A percentile compares a stretch with the other conserved stretches of the same genome.
Evolutionary conservation across 2,329 filamentous ascomycete species (phyloP).

Genomic region (Myriosclerotinia scirpicola): DNA sequence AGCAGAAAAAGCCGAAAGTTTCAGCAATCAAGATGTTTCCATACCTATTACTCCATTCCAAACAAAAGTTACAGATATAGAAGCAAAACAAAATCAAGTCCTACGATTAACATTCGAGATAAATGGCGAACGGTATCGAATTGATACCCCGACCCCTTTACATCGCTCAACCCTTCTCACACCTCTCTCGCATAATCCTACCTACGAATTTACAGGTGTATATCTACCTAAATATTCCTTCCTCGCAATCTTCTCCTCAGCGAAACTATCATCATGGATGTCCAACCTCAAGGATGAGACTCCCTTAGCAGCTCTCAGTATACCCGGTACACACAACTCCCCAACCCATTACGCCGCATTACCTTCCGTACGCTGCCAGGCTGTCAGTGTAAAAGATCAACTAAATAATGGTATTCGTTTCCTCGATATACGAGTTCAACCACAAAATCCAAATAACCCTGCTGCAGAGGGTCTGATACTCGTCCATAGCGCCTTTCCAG

Average conservation of each 20-base stretch:
- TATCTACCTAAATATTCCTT: slow-evolving; percentile 58
- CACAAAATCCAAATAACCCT: slow-evolving; percentile 54
- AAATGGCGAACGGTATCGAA: slow-evolving; percentile 64
- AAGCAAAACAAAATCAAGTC: slow-evolving; percentile 60
- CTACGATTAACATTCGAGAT: slow-evolving; percentile 73
- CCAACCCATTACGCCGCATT: slow-evolving; percentile 82
- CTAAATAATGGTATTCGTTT: slow-evolving; percentile 90
- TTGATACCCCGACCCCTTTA: slow-evolving; percentile 67
- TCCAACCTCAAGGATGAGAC: slow-evolving; percentile 66
- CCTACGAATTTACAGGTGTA: slow-evolving; percentile 61
- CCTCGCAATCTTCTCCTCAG: slow-evolving; percentile 68
- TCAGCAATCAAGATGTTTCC: slow-evolving; percentile 60
- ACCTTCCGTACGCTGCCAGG: slow-evolving; percentile 91
- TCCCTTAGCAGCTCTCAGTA: slow-evolving; percentile 77
- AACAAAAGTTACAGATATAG: slow-evolving; percentile 61
- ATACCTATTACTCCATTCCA: slow-evolving; percentile 68
- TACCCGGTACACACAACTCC: slow-evolving; percentile 94
- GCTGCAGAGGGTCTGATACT: slow-evolving; percentile 70
- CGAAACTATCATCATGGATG: slow-evolving; percentile 79
- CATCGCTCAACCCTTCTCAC: slow-evolving; percentile 60
- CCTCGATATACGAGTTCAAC: slow-evolving; percentile 84
- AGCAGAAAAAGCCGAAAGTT: slow-evolving; percentile 58
- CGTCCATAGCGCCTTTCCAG: slow-evolving; percentile 87
- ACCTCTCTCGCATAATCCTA: slow-evolving; percentile 53
- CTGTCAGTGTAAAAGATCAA: slow-evolving; percentile 73